Percentiles rank a stretch among this genome's conserved stretches.
phyloP scores from a whole-genome alignment of 441 rosid genomes.

The Isatis lusitanica region DNA sequence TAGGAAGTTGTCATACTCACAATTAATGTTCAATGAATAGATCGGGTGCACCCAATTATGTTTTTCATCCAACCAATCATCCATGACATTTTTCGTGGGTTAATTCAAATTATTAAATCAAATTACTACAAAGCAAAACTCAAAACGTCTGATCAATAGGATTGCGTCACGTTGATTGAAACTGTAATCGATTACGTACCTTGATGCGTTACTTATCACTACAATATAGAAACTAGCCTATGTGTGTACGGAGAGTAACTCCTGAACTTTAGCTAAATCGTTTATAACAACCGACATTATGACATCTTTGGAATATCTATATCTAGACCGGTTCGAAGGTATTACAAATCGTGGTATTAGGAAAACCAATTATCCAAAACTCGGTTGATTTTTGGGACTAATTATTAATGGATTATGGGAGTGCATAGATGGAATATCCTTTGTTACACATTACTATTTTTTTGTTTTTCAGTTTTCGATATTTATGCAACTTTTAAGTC shows the following conservation, averaged over 20 bases:
- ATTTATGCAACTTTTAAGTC: conserved; percentile 14
- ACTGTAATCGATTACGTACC: not conserved
- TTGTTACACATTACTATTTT: not conserved
- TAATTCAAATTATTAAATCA: not conserved
- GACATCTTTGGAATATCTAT: not conserved
- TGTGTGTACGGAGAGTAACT: too few species aligned
- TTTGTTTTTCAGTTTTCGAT: not conserved
- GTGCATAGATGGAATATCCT: conserved; percentile 3
- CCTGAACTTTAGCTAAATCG: too few species aligned
- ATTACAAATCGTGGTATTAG: too few species aligned
- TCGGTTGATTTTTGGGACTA: not conserved
- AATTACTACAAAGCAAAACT: not conserved
- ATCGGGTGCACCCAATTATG: not conserved
- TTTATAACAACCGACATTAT: too few species aligned
- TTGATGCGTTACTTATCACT: not conserved
- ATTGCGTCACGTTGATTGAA: not conserved
- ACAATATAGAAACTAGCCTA: too few species aligned
- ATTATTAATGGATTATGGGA: not conserved
- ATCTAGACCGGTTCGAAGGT: too few species aligned
- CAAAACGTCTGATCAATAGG: not conserved
- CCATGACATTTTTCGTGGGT: not conserved
- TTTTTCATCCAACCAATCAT: not conserved
- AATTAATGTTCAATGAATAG: not conserved
- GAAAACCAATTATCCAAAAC: too few species aligned
- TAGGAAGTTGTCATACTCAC: conserved; percentile 27